A percentile compares a stretch with the other conserved stretches of the same genome.
Conservation (phyloP, 2,329 filamentous ascomycete genomes). For the Stenocarpella maydis region DNA sequence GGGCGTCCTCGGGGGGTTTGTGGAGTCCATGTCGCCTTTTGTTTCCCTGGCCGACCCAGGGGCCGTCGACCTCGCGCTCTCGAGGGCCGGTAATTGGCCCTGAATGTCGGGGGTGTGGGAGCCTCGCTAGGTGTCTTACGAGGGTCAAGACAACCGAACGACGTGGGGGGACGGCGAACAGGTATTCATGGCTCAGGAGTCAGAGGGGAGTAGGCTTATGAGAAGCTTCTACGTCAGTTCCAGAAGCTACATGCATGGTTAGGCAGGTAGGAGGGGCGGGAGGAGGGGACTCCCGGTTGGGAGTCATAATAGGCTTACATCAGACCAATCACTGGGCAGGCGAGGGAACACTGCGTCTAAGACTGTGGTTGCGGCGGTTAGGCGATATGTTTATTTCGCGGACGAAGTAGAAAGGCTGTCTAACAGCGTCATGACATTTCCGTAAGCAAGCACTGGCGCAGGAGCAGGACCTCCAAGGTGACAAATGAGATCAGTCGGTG, state of each 20-base stretch:
- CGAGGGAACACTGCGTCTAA: background rate
- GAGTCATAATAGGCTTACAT: slow-evolving; percentile 21
- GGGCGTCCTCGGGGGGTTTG: slow-evolving; percentile 36
- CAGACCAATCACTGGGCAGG: slow-evolving; percentile 14
- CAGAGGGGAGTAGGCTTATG: background rate
- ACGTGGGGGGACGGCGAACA: slow-evolving; percentile 9
- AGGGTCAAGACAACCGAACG: slow-evolving; percentile 22
- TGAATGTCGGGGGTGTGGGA: slow-evolving; percentile 1
- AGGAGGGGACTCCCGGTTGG: slow-evolving; percentile 6
- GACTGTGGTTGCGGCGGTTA: background rate
- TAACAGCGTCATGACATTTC: slow-evolving; percentile 16
- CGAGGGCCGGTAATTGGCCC: background rate
- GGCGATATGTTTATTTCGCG: background rate
- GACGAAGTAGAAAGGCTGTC: background rate
- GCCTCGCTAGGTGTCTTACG: slow-evolving; percentile 13
- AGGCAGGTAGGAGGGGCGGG: background rate
- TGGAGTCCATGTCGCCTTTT: slow-evolving; percentile 31
- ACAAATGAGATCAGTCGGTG: background rate
- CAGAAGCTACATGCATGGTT: background rate
- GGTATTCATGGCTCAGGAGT: slow-evolving; percentile 25
- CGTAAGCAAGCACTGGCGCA: background rate
- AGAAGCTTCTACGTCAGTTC: slow-evolving; percentile 13
- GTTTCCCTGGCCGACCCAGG: background rate
- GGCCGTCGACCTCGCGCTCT: background rate
- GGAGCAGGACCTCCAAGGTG: background rate